Conservation (phyloP, 352 stramenopile species). For the Globisporangium lucens region DNA sequence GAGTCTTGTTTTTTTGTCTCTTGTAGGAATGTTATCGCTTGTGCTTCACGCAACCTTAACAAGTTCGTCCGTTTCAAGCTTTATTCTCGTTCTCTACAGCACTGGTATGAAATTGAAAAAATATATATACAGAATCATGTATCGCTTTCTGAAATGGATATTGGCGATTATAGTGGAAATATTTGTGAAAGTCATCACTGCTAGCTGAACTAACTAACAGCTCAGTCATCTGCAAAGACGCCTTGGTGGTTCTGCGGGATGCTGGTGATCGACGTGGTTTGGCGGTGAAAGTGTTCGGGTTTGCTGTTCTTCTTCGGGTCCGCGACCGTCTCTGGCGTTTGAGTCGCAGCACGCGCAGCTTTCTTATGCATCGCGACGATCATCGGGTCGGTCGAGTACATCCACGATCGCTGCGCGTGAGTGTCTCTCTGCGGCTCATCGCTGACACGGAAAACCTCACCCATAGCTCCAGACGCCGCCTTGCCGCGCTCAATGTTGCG, state of each 20-base stretch:
- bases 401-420: slow-evolving; percentile 64
- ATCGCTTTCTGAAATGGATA: background rate
- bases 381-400: slow-evolving; percentile 76
- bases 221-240: slow-evolving; percentile 62
- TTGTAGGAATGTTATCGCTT: slow-evolving; percentile 70
- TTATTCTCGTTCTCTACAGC: background rate
- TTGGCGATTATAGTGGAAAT: background rate
- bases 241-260: slow-evolving; percentile 50
- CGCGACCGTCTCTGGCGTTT: slow-evolving; percentile 7
- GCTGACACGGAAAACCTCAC: slow-evolving; percentile 57
- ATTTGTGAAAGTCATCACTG: background rate
- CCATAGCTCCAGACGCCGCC: slow-evolving; percentile 53
- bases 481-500: slow-evolving; percentile 55
- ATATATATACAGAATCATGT: slow-evolving; percentile 6
- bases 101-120: slow-evolving; percentile 12
- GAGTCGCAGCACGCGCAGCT: slow-evolving; percentile 15
- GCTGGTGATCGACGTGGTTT: slow-evolving; percentile 59
- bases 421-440: slow-evolving; percentile 69
- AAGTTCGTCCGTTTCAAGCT: background rate
- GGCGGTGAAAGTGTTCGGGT: slow-evolving; percentile 28
- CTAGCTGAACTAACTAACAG: background rate
- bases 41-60: slow-evolving; percentile 31
- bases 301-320: slow-evolving; percentile 15
- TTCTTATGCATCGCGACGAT: slow-evolving; percentile 43
- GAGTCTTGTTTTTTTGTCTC: background rate